Base-by-base conservation (phyloP, 805 yeast species). In the Debaryomyces maramus region DNA sequence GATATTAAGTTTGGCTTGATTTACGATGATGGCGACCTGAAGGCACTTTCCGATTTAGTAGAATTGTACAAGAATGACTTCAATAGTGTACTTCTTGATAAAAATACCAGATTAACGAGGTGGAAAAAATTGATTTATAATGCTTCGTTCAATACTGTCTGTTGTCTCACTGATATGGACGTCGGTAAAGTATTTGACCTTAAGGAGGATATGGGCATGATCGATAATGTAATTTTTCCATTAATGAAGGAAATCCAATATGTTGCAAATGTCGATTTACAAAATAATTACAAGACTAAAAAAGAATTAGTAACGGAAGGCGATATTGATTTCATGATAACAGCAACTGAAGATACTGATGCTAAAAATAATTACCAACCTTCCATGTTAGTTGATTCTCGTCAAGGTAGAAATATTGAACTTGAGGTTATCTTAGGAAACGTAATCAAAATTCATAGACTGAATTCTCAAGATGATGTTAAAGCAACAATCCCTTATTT, bases 381-480 rank as follows among this genome's bases (percentile, higher is more conserved):
- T 2, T 83, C 89, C 3, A 85, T 85, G 91, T 63, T 75, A 45
- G 84, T 83, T 8, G 93, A 85, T 53, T 72, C 73, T 15, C 64
- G 76, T 36, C 81, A 83, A 47, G 79, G 81, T 18, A 81, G 84
- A 53, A 80, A 80, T 34, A 75, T 85, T 48, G 95, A 87, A 58
- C 60, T 81, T 20, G 89, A 85, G 52, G 83, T 77, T 16, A 82
- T 87, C 44, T 63, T 85, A 36, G 90, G 91, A 3, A 85, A 82
- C 51, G 70, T 84, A 26, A 36, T 48, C 16, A 19, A 28, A 14
- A 43, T 48, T 23, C 60, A 61, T 21, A 40, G 51, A 34, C 36
- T 43, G 33, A 39, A 48, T 27, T 47, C 51, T 3, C 43, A 27
- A 10, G 32, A 22, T 6, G 37, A 40, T 26, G 4, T 38, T 10